A percentile compares a stretch with the other conserved stretches of the same genome.
phyloP scores from a whole-genome alignment of 2,329 filamentous ascomycete genomes.

The Hirsutella minnesotensis region DNA sequence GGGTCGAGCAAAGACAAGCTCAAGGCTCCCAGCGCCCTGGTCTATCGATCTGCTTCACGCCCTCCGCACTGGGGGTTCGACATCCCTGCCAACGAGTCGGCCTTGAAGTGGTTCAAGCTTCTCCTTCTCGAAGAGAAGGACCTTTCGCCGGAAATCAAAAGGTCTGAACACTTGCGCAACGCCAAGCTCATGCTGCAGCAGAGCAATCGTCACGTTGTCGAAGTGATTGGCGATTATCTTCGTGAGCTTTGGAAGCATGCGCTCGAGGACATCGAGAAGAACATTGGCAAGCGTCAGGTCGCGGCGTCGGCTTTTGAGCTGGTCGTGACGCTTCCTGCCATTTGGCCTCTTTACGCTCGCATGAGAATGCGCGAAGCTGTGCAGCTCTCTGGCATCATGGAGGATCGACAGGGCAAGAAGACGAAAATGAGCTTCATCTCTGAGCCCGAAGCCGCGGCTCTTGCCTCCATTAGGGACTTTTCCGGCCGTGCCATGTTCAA shows the following conservation, averaged over 20 bases:
- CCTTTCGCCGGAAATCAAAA: constrained; percentile 10
- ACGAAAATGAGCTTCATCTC: constrained; percentile 24
- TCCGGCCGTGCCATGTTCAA: constrained; percentile 10
- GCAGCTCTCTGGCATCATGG: constrained; percentile 22
- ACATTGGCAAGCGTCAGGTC: constrained; percentile 11
- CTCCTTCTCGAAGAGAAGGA: constrained; percentile 22
- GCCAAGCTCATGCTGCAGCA: background rate
- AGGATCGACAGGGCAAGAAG: constrained; percentile 9
- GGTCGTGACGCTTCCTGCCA: constrained; percentile 31
- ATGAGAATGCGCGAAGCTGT: constrained; percentile 24
- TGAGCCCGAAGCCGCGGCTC: constrained; percentile 33
- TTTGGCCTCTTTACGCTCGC: constrained; percentile 29
- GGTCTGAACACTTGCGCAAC: constrained; percentile 10
- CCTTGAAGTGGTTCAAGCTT: constrained; percentile 29
- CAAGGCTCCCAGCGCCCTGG: constrained; percentile 19
- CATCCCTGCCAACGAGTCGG: constrained; percentile 9
- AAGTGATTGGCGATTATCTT: constrained; percentile 21
- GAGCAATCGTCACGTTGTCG: constrained; percentile 10
- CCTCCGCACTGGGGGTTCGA: constrained; percentile 19
- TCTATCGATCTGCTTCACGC: background rate
- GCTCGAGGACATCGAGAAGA: constrained; percentile 12
- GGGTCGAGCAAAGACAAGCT: constrained; percentile 14
- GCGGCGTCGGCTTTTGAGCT: constrained; percentile 18
- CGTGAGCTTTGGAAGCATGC: constrained; percentile 20
- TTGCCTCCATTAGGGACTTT: constrained; percentile 22